Evolutionary conservation across 2,329 filamentous ascomycete genomes (phyloP).

Genomic region (Lachnellula arida): DNA sequence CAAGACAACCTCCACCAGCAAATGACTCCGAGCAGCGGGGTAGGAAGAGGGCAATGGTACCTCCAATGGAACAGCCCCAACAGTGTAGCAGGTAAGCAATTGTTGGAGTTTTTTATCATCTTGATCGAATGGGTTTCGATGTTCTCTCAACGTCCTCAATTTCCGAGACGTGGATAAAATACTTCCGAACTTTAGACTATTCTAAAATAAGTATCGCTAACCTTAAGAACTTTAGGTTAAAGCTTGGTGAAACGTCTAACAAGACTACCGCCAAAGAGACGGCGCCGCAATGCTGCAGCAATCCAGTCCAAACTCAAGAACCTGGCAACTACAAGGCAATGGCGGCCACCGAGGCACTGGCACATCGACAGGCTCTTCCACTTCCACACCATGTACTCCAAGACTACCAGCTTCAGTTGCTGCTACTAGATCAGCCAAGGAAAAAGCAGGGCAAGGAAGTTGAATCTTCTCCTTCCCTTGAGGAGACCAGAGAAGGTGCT

Average conservation of each 20-base stretch:
- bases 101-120: no score
- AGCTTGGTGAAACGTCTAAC: background rate
- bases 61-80: no score
- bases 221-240: background rate
- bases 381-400: constrained; percentile 50
- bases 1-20: constrained; percentile 48
- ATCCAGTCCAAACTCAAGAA: no score
- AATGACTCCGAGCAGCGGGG: background rate
- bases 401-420: constrained; percentile 81
- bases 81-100: no score
- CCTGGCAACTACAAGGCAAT: no score
- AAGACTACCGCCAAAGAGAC: background rate
- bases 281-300: background rate
- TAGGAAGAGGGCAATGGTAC: no score
- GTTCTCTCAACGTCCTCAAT: no score
- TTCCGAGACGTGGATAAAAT: no score
- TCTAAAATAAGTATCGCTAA: no score
- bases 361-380: background rate
- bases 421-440: constrained; percentile 70
- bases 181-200: no score
- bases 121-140: no score
- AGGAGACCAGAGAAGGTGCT: background rate
- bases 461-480: background rate
- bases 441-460: background rate
- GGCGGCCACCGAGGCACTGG: no score